Percentiles rank a stretch among this genome's conserved stretches.
phyloP scores from a whole-genome alignment of 225 moss, liverwort and hornwort species.

The Pleurozium schreberi region DNA sequence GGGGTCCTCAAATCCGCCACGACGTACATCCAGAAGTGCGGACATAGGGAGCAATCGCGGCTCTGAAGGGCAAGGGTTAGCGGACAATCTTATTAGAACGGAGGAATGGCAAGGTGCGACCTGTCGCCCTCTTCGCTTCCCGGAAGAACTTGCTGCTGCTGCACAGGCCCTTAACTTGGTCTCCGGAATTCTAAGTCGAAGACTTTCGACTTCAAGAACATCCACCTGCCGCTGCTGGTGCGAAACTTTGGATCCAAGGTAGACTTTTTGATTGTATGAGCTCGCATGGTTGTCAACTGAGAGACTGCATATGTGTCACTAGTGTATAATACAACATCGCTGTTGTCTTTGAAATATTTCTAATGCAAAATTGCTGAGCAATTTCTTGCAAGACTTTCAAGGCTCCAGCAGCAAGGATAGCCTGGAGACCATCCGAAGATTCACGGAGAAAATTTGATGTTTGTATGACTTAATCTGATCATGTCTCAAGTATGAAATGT shows the following conservation, averaged over 20 bases:
- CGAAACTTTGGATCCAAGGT: neutral
- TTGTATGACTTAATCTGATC: neutral
- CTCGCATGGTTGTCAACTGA: neutral
- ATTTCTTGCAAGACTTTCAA: neutral
- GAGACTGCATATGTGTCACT: neutral
- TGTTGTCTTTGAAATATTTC: neutral
- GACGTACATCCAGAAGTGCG: neutral
- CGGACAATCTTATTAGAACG: neutral
- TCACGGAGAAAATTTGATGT: neutral
- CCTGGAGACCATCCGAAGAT: neutral
- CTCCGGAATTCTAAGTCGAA: neutral
- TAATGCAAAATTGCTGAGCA: neutral
- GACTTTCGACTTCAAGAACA: neutral
- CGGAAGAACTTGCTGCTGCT: neutral
- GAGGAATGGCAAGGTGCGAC: neutral
- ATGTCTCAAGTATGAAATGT: neutral
- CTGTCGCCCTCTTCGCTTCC: neutral
- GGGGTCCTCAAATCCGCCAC: neutral
- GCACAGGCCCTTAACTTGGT: neutral
- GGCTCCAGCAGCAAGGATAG: neutral
- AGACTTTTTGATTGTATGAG: neutral
- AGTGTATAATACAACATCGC: neutral
- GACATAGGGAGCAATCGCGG: neutral
- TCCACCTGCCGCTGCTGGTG: neutral
- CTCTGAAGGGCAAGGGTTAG: neutral